Conservation (phyloP, 768 basidiomycete species). For the Psilocybe tampanensis region DNA sequence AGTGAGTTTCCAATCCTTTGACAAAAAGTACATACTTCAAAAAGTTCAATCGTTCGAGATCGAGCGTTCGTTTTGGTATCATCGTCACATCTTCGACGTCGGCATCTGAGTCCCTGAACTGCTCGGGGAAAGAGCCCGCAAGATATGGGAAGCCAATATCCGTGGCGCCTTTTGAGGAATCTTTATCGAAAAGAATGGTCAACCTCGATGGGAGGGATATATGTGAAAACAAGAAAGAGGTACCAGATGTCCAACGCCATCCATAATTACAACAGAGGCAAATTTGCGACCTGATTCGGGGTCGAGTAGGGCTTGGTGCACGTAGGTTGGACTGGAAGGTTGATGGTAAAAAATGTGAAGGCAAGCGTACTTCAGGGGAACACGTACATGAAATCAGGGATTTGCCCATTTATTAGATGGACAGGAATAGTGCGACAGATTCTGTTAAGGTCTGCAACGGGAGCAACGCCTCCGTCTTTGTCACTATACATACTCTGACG, state of each 20-base stretch:
- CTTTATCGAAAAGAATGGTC: background rate
- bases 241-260: conserved; percentile 36
- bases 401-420: conserved; percentile 54
- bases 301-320: conserved; percentile 38
- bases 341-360: background rate
- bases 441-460: conserved; percentile 48
- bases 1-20: background rate
- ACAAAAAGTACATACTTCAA: background rate
- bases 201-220: background rate
- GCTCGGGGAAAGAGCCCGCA: conserved; percentile 1
- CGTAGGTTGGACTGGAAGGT: conserved; percentile 31
- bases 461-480: conserved; percentile 48
- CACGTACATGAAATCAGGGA: conserved; percentile 58
- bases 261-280: conserved; percentile 32
- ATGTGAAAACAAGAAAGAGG: background rate
- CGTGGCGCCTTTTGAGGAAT: conserved; percentile 18
- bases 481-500: conserved; percentile 67
- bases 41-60: background rate
- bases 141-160: conserved; percentile 7
- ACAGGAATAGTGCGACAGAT: conserved; percentile 44
- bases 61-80: no score
- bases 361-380: background rate
- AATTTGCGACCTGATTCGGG: conserved; percentile 34
- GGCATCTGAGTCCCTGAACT: background rate
- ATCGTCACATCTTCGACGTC: background rate